A percentile compares a stretch with the other conserved stretches of the same genome.
Evolutionary conservation across 148 eudicot genomes (phyloP).

Genomic region (Chenopodium formosanum): DNA sequence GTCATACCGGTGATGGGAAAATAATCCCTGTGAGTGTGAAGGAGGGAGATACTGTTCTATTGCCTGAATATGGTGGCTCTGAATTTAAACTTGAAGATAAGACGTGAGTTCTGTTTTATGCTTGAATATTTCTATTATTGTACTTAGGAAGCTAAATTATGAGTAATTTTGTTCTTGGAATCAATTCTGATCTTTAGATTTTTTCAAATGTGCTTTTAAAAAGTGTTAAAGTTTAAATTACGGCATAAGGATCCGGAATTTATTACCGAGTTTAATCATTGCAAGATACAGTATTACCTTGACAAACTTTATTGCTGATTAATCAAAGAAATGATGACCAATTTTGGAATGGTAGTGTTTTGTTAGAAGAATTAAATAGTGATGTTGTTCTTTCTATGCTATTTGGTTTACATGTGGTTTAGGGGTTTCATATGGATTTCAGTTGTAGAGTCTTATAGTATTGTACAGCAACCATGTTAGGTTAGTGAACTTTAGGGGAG

Average conservation of each 20-base stretch:
- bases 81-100: conserved; percentile 70
- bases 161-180: not conserved
- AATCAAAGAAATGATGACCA: not conserved
- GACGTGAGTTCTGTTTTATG: conserved; percentile 45
- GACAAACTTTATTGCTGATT: not conserved
- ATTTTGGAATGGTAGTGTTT: not conserved
- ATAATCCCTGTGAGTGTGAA: conserved; percentile 56
- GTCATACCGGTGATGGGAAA: conserved; percentile 47
- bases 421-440: too few relatives aligned
- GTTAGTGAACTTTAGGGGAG: too few relatives aligned
- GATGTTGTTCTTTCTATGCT: too few relatives aligned
- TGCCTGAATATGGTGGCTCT: conserved; percentile 78
- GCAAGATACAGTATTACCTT: not conserved
- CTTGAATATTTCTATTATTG: not conserved
- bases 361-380: not conserved
- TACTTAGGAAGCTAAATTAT: not conserved
- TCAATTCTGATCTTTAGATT: not conserved
- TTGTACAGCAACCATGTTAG: too few relatives aligned
- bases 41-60: conserved; percentile 76
- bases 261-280: not conserved
- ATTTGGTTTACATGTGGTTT: too few relatives aligned
- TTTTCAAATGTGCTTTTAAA: not conserved
- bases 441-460: too few relatives aligned
- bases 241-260: not conserved
- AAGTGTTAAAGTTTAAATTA: not conserved